phyloP scores from a whole-genome alignment of 257 asterid species.

The Solanum phureja region DNA sequence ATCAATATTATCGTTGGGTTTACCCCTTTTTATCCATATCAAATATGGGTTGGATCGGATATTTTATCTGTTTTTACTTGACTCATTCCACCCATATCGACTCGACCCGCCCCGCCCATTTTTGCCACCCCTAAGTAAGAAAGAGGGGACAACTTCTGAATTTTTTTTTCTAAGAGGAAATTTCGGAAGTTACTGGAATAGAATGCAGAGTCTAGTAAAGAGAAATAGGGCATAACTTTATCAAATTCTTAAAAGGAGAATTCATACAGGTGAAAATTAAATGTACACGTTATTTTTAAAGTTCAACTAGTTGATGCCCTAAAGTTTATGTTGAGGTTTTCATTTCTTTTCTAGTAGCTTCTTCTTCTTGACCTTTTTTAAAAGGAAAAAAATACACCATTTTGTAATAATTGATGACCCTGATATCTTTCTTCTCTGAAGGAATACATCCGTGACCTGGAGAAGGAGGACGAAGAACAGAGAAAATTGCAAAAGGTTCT shows the following conservation, averaged over 20 bases:
- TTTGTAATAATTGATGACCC: not conserved
- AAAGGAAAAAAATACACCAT: not conserved
- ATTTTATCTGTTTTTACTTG: not conserved
- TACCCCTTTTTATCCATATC: not conserved
- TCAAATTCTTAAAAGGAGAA: not conserved
- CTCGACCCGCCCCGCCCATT: not conserved
- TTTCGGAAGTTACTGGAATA: not conserved
- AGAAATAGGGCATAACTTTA: not conserved
- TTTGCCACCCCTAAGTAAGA: not conserved
- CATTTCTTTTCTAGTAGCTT: not conserved
- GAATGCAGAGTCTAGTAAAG: not conserved
- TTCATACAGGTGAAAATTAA: not conserved
- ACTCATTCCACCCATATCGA: not conserved
- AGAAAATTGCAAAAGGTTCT: slow-evolving; percentile 77
- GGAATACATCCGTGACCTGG: slow-evolving; percentile 94
- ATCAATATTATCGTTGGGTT: not conserved
- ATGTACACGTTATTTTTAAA: not conserved
- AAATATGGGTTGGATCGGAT: not conserved
- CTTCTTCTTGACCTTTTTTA: not conserved
- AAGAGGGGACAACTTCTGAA: not conserved
- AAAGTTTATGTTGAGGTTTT: not conserved
- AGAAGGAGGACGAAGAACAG: slow-evolving; percentile 90
- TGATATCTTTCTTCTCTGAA: slow-evolving; percentile 19
- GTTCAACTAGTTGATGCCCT: not conserved
- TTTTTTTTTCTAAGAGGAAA: not conserved